These are phyloP conservation scores for Curvularia verruculosa DNA, from an alignment of 2,329 filamentous ascomycete genomes.

Conservation along the genomic window DNA sequence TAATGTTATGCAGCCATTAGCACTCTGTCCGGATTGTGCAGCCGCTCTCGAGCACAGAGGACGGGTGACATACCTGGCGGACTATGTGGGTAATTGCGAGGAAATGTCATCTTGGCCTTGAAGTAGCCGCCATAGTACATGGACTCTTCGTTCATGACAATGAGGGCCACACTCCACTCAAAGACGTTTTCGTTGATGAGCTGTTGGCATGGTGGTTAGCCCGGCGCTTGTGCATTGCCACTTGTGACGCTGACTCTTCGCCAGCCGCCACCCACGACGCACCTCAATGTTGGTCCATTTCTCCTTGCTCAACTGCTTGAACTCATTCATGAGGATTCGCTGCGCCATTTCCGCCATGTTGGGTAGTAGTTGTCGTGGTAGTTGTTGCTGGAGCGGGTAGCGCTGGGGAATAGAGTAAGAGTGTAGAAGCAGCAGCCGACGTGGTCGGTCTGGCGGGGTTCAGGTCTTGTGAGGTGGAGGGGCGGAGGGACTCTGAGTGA, in stretches of 20 bases:
- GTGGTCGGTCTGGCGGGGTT: conserved; percentile 5
- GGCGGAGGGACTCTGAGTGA: conserved; percentile 1
- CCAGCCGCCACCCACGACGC: conserved; percentile 34
- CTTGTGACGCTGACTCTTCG: conserved; percentile 2
- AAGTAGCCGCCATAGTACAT: conserved; percentile 93
- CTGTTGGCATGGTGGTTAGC: conserved; percentile 52
- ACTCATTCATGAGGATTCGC: conserved; percentile 87
- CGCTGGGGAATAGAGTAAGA: conserved; percentile 17
- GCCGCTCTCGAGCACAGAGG: conserved; percentile 2
- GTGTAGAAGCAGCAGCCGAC: background rate
- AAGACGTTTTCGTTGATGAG: conserved; percentile 83
- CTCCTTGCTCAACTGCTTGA: conserved; percentile 81
- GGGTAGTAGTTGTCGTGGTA: conserved; percentile 13
- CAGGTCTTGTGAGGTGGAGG: conserved; percentile 4
- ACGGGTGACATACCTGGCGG: conserved; percentile 66
- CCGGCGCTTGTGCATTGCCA: conserved; percentile 22
- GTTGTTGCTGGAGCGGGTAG: conserved; percentile 12
- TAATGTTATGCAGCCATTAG: conserved; percentile 32
- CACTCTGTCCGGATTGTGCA: background rate
- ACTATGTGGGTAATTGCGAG: conserved; percentile 84
- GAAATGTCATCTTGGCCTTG: conserved; percentile 87
- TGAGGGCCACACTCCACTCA: conserved; percentile 84
- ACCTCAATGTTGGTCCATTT: conserved; percentile 93
- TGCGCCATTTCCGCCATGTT: conserved; percentile 61
- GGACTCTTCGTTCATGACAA: conserved; percentile 91